Conservation (phyloP, 306 rosid species). For the Cucumis melo region DNA sequence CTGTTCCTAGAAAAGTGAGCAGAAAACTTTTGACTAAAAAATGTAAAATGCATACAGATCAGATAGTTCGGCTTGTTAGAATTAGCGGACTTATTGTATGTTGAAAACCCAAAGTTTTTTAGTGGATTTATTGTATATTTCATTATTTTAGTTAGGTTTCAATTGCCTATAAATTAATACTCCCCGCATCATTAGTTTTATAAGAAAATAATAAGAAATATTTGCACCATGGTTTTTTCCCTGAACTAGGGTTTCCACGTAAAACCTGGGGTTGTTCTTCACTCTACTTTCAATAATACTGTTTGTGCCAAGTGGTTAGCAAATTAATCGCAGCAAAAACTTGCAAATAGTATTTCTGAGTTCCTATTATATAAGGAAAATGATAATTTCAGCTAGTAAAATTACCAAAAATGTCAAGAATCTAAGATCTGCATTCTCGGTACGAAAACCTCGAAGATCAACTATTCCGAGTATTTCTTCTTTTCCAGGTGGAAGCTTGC, state of each 20-base stretch:
- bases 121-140: no score
- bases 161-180: no score
- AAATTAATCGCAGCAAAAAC: neutral
- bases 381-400: neutral
- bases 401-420: conserved; percentile 73
- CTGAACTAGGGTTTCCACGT: no score
- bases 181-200: no score
- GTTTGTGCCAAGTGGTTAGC: neutral
- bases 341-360: neutral
- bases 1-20: neutral
- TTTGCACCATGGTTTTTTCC: no score
- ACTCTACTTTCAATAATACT: no score
- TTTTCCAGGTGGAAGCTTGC: conserved; percentile 56
- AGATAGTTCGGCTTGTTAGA: neutral
- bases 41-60: neutral
- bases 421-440: conserved; percentile 59
- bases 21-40: neutral
- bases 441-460: conserved; percentile 71
- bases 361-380: neutral
- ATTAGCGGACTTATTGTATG: no score
- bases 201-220: no score
- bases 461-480: conserved; percentile 63
- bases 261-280: no score
- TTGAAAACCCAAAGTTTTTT: no score
- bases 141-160: no score